Evolutionary conservation across 768 basidiomycete genomes (phyloP).

Genomic region (Porphyrellus cyaneotinctus): DNA sequence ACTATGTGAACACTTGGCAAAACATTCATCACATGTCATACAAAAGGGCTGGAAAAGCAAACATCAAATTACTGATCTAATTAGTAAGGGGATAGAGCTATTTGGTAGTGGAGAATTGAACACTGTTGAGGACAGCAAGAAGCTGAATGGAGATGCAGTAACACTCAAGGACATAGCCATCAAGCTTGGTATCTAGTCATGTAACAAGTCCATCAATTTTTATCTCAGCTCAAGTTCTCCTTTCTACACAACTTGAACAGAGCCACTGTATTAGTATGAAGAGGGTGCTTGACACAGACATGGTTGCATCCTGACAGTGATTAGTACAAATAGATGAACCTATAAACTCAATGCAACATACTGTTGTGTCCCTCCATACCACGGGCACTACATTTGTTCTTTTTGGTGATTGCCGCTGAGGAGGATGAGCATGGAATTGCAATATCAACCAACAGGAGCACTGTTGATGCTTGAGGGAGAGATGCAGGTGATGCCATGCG

Average conservation of each 20-base stretch:
- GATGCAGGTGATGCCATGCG: too few relatives aligned
- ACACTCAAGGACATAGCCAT: not conserved
- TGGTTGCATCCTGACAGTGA: not conserved
- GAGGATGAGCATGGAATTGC: too few relatives aligned
- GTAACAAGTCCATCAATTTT: not conserved
- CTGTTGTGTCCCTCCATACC: not conserved
- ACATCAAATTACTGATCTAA: not conserved
- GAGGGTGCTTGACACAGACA: not conserved
- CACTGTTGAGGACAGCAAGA: not conserved
- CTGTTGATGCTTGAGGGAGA: too few relatives aligned
- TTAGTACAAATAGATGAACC: not conserved
- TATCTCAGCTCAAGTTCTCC: too few relatives aligned
- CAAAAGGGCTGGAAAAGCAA: not conserved
- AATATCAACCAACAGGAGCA: too few relatives aligned
- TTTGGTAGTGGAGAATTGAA: not conserved
- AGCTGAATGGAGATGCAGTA: not conserved
- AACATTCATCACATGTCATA: not conserved
- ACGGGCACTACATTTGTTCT: not conserved
- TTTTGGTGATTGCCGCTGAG: too few relatives aligned
- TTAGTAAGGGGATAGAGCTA: not conserved
- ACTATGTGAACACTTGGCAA: not conserved
- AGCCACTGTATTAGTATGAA: not conserved
- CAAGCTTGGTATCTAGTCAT: not conserved
- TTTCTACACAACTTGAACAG: not conserved
- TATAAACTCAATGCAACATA: not conserved